phyloP scores from a whole-genome alignment of 441 rosid species.

The Pelargonium fulgidum region DNA sequence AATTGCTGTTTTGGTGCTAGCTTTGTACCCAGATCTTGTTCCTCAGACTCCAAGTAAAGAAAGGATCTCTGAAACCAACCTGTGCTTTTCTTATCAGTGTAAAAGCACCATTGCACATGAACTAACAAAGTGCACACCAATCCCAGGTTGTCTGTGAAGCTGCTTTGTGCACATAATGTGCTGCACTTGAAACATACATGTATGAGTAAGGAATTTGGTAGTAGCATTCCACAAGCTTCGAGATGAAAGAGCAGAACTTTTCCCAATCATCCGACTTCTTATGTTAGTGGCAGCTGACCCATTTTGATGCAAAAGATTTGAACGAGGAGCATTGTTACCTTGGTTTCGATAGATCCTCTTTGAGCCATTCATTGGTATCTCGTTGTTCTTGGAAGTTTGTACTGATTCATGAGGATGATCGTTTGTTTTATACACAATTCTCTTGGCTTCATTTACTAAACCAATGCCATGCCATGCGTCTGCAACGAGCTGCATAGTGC shows the following conservation, averaged over 20 bases:
- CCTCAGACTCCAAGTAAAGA: background rate
- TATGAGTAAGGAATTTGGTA: conserved; percentile 12
- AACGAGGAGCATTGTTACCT: conserved; percentile 24
- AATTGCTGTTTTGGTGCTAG: background rate
- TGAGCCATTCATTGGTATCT: conserved; percentile 27
- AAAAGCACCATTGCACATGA: conserved; percentile 28
- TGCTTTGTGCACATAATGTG: conserved; percentile 31
- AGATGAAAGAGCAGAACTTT: conserved; percentile 19
- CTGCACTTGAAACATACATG: conserved; percentile 14
- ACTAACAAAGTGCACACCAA: conserved; percentile 20
- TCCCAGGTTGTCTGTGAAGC: conserved; percentile 14
- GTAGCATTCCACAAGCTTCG: conserved; percentile 17
- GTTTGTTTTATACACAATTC: conserved; percentile 26
- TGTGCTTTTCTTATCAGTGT: conserved; percentile 13
- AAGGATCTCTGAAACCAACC: background rate
- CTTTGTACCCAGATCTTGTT: background rate
- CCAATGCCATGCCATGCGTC: conserved; percentile 80
- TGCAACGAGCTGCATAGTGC: conserved; percentile 58
- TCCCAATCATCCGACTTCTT: conserved; percentile 28
- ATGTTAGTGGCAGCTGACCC: conserved; percentile 28
- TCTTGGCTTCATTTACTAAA: conserved; percentile 44
- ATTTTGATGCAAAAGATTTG: conserved; percentile 28
- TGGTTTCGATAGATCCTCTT: conserved; percentile 30
- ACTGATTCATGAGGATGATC: conserved; percentile 15
- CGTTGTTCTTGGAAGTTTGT: conserved; percentile 18